Evolutionary conservation across 1,284 basidiomycete genomes (phyloP), one percentile per base, ranked within the genome.

Genomic region (Sphaerobolus stellatus): DNA sequence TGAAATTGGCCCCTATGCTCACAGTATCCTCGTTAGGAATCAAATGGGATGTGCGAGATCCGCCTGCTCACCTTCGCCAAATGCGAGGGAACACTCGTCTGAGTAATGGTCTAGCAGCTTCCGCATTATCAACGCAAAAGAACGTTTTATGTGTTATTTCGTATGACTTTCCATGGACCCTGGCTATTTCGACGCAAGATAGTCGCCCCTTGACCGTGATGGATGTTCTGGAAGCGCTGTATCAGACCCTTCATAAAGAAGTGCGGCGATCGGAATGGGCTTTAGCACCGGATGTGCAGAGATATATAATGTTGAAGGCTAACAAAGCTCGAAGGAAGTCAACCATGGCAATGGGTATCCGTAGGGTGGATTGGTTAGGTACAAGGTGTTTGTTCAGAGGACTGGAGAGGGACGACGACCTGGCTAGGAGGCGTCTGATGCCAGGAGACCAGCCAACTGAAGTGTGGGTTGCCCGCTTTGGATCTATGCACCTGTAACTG

Each of bases 381-480:
- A 54, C 59, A 38, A 54, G 59, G 33, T 60, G 45, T 38, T 61
- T 62, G 59, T 60, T 61, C 48, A 58, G 53, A 43, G 60, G 60
- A 22, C 41, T 62, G 38, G 53, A 58, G 44, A 53, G 50, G 28
- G 58, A 61, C 46, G 56, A 58, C 20, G 46, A 54, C 6, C 48
- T 55, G 24, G 45, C 41, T 13, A 50, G 49, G 25, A 54, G 54
- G 18, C 56, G 56, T 9, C 22, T 59, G 24, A 52, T 55, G 40
- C 59, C 61, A 5, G 59, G 57, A 14, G 45, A 55, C 46, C 34
- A 45, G 25, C 14, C 43, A n/a, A 48, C 57, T 34, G 61, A 62
- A 34, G 58, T 56, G 50, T 62, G 58, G 56, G 49, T 60, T 9
- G 59, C 59, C 7, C 40, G 54, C 25, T 58, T 62, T 31, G 56